Evolutionary conservation across 2,329 filamentous ascomycete genomes (phyloP), one percentile per base, ranked within the genome.

Genomic region (Hymenoscyphus occultus): DNA sequence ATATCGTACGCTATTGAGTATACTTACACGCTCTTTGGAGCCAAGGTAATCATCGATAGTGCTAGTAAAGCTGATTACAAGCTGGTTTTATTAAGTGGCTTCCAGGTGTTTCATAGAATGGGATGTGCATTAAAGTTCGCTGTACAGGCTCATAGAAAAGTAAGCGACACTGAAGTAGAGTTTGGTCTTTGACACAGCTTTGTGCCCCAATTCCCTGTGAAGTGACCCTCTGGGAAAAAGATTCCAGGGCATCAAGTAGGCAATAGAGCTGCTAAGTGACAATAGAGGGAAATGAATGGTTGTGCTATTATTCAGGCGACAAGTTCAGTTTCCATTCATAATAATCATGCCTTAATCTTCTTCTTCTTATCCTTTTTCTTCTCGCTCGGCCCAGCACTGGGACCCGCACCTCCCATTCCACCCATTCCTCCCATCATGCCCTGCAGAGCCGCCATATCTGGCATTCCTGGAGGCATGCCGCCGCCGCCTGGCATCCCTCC

Each of bases 281-380:
- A 54, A 54, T 28, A 54, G 28, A 54, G 48, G 45, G 19, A n/a
- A 51, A 51, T 51, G 7, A 4, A 48, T 9, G n/a, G 3, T 1
- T 19, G 10, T 19, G 45, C n/a, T 19, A 28, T 54, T 4, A 13
- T 54, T 12, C 35, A 7, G 35, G 35, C 35, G 28, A 5, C 3
- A 35, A 54, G 13, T 28, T 54, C 48, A 28, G 22, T 28, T 3
- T 51, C 12, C 22, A 51, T 28, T 48, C 45, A 51, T 22, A 9
- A 28, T 22, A 28, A 22, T 54, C 19, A 54, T 4, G 48, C 48
- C 48, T 54, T 54, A 54, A 54, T 71, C 59, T 71, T 74, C 64
- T 73, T 73, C 63, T 73, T 74, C 59, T 74, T 71, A 39, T 82
- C 82, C 76, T 82, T 83, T 70, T 83, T 81, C 73, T 82, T 81